Conservation (phyloP, 139 green algal genomes). For the Nannochloris sp. region DNA sequence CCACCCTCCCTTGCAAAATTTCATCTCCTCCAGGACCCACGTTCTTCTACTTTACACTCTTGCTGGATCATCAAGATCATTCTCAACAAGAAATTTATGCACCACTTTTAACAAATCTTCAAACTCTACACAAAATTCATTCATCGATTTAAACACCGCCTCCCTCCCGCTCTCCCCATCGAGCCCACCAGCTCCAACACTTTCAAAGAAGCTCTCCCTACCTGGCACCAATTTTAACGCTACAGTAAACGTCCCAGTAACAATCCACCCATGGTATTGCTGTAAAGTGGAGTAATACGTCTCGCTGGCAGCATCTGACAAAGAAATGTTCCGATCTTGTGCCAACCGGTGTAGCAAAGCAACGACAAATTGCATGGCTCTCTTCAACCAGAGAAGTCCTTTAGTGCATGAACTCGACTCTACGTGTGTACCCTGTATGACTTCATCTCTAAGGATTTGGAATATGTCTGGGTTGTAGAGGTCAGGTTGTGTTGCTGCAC, state of each 20-base stretch:
- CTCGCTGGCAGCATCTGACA: slow-evolving; percentile 40
- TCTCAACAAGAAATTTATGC: slow-evolving; percentile 46
- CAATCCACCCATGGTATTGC: slow-evolving; percentile 68
- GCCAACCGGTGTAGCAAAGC: slow-evolving; percentile 42
- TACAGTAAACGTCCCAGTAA: slow-evolving; percentile 55
- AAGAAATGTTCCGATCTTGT: slow-evolving; percentile 12
- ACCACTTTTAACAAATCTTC: slow-evolving; percentile 42
- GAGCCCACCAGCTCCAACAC: slow-evolving; percentile 16
- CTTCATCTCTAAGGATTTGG: slow-evolving; percentile 57
- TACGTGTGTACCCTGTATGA: slow-evolving; percentile 30
- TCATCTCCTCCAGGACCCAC: not conserved
- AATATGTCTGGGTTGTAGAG: slow-evolving; percentile 39
- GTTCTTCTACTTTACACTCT: slow-evolving; percentile 31
- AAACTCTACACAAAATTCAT: slow-evolving; percentile 44
- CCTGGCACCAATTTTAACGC: slow-evolving; percentile 37
- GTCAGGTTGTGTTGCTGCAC: slow-evolving; percentile 27
- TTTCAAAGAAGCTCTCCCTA: slow-evolving; percentile 25
- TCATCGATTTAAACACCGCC: slow-evolving; percentile 30
- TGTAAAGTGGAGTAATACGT: slow-evolving; percentile 59
- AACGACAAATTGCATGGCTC: slow-evolving; percentile 68
- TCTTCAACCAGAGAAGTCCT: slow-evolving; percentile 72
- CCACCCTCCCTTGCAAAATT: too few species aligned
- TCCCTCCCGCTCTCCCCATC: slow-evolving; percentile 27
- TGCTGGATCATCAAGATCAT: slow-evolving; percentile 38
- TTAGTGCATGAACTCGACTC: slow-evolving; percentile 52